Percentiles rank a stretch among this genome's conserved stretches.
Conservation (phyloP, 305 asterid species). For the Fraxinus angustifolia region DNA sequence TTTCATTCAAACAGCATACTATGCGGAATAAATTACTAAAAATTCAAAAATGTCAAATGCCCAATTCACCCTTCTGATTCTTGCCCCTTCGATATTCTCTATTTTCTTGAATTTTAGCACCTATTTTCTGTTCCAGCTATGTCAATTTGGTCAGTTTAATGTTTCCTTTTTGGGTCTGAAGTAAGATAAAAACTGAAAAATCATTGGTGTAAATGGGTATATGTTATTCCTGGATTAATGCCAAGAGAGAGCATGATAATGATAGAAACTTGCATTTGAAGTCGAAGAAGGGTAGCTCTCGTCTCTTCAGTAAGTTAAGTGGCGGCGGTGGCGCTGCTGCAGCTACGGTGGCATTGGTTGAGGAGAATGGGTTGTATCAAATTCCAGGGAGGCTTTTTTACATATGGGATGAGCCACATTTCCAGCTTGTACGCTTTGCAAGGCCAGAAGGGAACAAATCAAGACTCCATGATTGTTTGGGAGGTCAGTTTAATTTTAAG, state of each 20-base stretch:
- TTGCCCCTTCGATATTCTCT: neutral
- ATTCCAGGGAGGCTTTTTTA: conserved; percentile 67
- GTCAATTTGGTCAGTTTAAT: neutral
- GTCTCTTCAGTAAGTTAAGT: neutral
- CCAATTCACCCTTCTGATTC: neutral
- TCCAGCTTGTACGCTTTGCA: conserved; percentile 84
- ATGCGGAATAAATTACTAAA: neutral
- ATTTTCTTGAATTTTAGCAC: neutral
- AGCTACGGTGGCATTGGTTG: conserved; percentile 42
- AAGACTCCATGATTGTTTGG: conserved; percentile 96
- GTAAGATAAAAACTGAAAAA: neutral
- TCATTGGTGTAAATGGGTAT: neutral
- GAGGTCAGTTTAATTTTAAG: conserved; percentile 53
- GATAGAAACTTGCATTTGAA: neutral
- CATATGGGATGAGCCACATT: conserved; percentile 62
- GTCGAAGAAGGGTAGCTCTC: neutral
- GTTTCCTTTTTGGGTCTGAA: neutral
- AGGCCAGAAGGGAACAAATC: conserved; percentile 94
- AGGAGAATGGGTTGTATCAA: conserved; percentile 59
- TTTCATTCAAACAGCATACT: neutral
- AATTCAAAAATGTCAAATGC: neutral
- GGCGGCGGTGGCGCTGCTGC: conserved; percentile 19
- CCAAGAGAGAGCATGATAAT: neutral
- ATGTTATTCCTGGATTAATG: neutral
- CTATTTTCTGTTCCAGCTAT: neutral